Conservation (phyloP, 1,284 basidiomycete genomes). For the Phellinidium pouzarii region DNA sequence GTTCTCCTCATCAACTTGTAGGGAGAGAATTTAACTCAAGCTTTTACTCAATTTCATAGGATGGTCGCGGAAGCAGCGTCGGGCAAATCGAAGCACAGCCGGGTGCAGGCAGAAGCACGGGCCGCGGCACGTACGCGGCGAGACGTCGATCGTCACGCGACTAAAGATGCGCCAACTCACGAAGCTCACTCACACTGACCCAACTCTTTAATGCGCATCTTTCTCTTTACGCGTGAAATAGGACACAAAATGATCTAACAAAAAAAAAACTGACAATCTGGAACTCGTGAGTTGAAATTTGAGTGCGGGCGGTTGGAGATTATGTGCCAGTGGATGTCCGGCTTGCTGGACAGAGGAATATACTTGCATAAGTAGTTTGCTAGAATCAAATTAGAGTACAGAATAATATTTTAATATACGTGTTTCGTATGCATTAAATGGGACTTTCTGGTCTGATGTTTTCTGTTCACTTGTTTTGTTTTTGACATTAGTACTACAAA, state of each 20-base stretch:
- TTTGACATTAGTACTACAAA: no score
- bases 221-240: no score
- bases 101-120: slow-evolving; percentile 29
- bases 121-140: slow-evolving; percentile 22
- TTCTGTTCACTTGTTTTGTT: no score
- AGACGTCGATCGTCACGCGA: not conserved
- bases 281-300: not conserved
- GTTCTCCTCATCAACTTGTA: not conserved
- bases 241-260: not conserved
- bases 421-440: no score
- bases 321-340: not conserved
- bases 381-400: not conserved
- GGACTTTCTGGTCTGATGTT: no score
- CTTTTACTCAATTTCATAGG: slow-evolving; percentile 28
- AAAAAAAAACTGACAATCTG: no score
- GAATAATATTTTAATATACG: not conserved
- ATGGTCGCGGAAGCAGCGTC: slow-evolving; percentile 67
- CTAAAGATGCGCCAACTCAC: not conserved
- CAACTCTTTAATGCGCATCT: not conserved
- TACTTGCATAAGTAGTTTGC: not conserved
- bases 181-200: not conserved
- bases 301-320: not conserved
- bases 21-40: not conserved
- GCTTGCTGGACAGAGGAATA: no score
- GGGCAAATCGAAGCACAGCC: slow-evolving; percentile 54